Evolutionary conservation across 73 alveolate species (phyloP), one percentile per base, ranked within the genome.

Genomic region (Paramecium pentaurelia): DNA sequence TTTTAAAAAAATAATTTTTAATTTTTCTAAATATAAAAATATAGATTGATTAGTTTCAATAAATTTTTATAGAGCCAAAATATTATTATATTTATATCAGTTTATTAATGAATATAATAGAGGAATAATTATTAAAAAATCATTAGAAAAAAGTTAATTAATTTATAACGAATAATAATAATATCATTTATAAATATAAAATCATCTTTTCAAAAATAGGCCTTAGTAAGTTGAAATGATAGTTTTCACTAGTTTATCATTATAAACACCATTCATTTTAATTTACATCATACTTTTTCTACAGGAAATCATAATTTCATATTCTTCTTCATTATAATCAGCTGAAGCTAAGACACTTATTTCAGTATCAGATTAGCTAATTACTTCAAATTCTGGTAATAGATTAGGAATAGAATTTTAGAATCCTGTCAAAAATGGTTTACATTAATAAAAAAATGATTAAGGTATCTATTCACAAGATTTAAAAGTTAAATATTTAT

Each of bases 161-260:
- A 3, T 2, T 3, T 3, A 3, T n/a, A 18, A 54, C 30, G 36
- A 54, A 54, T 18, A 8, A 34, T 18, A 5, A 54, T 54, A 54
- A n/a, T n/a, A 54, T 18, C 25, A 18, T 54, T 54, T 54, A 16
- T 54, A 18, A 54, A 54, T 54, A 54, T 54, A 54, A 7, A 54
- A 54, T 54, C 70, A 54, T 18, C 91, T 80, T 49, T 80, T 80
- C 45, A 80, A 45, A 27, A 80, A 80, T 49, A 80, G 49, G 2
- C 91, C 91, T 47, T 80, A 80, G 58, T 80, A 80, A 32, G 91
- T 80, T 16, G 91, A 80, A 22, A 80, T 49, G 32, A 80, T 80
- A 80, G 73, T 42, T 47, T 80, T 28, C 6, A 44, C 91, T 9
- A 80, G 34, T 11, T 80, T 80, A 28, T 80, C 91, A 20, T 80